These are phyloP conservation scores for Incumbomyces delicatus DNA, from an alignment of 2,329 filamentous ascomycete genomes.

Conservation along the genomic window DNA sequence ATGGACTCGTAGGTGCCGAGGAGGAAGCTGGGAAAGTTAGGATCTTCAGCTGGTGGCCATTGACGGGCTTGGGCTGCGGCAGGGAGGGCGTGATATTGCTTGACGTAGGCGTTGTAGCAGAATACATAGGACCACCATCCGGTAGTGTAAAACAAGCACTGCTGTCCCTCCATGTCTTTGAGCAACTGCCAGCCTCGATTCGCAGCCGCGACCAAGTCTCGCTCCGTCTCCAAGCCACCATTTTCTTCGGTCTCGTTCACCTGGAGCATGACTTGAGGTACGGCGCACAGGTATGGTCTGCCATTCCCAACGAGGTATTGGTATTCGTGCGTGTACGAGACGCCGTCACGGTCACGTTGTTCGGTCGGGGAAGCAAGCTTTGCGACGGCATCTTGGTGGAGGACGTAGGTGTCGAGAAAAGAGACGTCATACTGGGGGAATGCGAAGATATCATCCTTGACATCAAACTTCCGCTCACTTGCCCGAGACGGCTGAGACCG, in stretches of 20 bases:
- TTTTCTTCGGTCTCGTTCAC: slow-evolving; percentile 57
- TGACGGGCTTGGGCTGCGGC: slow-evolving; percentile 51
- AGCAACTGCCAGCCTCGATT: slow-evolving; percentile 72
- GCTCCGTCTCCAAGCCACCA: slow-evolving; percentile 58
- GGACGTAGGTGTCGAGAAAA: slow-evolving; percentile 56
- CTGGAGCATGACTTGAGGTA: slow-evolving; percentile 58
- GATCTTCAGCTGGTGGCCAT: slow-evolving; percentile 68
- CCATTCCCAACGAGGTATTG: slow-evolving; percentile 65
- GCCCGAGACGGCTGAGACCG: neutral
- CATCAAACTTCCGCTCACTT: slow-evolving; percentile 26
- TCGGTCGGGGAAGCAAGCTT: slow-evolving; percentile 8
- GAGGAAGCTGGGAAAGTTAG: slow-evolving; percentile 63
- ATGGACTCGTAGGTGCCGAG: slow-evolving; percentile 51
- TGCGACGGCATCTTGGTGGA: slow-evolving; percentile 13
- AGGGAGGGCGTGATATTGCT: slow-evolving; percentile 80
- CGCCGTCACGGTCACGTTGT: slow-evolving; percentile 4
- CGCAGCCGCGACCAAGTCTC: slow-evolving; percentile 68
- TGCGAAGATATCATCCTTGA: slow-evolving; percentile 78
- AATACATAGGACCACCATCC: slow-evolving; percentile 97
- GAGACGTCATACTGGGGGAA: slow-evolving; percentile 82
- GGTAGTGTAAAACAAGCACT: slow-evolving; percentile 70
- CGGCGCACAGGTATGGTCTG: slow-evolving; percentile 70
- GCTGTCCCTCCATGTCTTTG: slow-evolving; percentile 59
- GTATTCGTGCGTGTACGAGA: slow-evolving; percentile 44
- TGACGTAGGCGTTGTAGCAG: slow-evolving; percentile 78